phyloP scores from a whole-genome alignment of 139 green algal species.

The Chlorella ohadii region DNA sequence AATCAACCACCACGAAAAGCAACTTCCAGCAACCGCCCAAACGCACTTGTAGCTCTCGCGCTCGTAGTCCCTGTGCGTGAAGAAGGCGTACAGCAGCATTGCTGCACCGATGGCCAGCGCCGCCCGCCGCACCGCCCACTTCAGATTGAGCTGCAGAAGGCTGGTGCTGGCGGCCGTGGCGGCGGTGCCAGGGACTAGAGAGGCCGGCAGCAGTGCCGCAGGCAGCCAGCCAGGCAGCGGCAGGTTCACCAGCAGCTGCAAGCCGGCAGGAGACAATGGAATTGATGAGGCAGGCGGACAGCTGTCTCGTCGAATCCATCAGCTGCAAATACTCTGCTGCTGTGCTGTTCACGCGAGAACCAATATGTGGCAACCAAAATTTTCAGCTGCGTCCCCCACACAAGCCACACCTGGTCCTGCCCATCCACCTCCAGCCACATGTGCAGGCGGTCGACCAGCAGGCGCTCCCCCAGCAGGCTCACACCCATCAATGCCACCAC shows the following conservation, averaged over 20 bases:
- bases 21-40: too few relatives aligned
- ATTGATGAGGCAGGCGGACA: too few relatives aligned
- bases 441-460: conserved; percentile 41
- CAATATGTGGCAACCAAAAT: too few relatives aligned
- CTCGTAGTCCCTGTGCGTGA: conserved; percentile 34
- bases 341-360: too few relatives aligned
- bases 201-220: too few relatives aligned
- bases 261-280: not conserved
- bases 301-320: too few relatives aligned
- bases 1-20: too few relatives aligned
- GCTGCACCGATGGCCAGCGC: not conserved
- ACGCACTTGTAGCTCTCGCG: conserved; percentile 30
- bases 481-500: conserved; percentile 34
- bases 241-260: conserved; percentile 36
- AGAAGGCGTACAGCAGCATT: not conserved
- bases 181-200: not conserved
- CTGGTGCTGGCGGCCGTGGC: not conserved
- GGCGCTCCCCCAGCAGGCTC: conserved; percentile 36
- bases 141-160: conserved; percentile 20
- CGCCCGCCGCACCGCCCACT: conserved; percentile 19
- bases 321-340: too few relatives aligned
- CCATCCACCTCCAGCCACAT: conserved; percentile 21
- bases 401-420: conserved; percentile 2
- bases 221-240: conserved; percentile 16
- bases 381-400: too few relatives aligned